Conservation (phyloP, 306 rosid species). For the Alnus rubra region DNA sequence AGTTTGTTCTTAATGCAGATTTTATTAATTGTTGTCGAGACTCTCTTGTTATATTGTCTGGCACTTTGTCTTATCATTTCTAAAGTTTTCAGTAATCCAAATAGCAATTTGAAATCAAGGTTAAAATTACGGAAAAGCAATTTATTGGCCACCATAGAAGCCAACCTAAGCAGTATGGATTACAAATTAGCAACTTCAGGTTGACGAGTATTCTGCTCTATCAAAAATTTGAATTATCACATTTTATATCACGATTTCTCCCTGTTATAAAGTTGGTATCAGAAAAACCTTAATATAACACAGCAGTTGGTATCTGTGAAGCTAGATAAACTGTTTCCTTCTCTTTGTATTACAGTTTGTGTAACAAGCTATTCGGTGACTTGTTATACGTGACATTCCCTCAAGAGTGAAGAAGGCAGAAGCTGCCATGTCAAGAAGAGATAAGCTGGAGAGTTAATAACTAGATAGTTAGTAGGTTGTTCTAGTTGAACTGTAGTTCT, state of each 20-base stretch:
- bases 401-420: too few relatives aligned
- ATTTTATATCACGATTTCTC: background rate
- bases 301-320: background rate
- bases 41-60: too few relatives aligned
- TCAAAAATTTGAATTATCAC: background rate
- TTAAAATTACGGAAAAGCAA: background rate
- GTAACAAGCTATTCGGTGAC: too few relatives aligned
- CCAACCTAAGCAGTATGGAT: background rate
- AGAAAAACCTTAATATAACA: background rate
- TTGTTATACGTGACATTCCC: too few relatives aligned
- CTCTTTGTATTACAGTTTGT: background rate
- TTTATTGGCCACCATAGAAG: background rate
- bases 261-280: background rate
- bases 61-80: background rate
- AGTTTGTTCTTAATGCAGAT: background rate
- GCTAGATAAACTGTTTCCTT: too few relatives aligned
- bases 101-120: too few relatives aligned
- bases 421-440: too few relatives aligned
- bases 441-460: too few relatives aligned
- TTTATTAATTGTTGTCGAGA: background rate
- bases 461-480: too few relatives aligned
- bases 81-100: background rate
- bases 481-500: too few relatives aligned
- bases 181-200: background rate
- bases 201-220: background rate